Evolutionary conservation across 768 basidiomycete species (phyloP), one percentile per base, ranked within the genome.

Genomic region (Calocybe cyanea): DNA sequence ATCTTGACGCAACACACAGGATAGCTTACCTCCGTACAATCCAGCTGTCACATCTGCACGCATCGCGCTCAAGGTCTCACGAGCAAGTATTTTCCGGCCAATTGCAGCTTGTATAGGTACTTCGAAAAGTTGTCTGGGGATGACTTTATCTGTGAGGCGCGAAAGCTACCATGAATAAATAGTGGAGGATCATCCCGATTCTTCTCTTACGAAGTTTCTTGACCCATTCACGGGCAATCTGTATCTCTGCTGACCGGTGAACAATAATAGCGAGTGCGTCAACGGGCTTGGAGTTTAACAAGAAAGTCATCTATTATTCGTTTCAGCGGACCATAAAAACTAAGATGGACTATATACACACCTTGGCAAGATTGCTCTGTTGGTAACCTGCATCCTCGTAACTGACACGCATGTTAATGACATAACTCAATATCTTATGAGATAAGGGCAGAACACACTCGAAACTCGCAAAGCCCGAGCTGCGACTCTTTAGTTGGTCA

Each of bases 301-400:
- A 71, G 62, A 99, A 92, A 30, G 80, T 77, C 83, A 99, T 92
- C 89, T 95, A 49, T 20, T 43, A 17, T 31, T 24, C 43, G 38
- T 25, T 14, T 38, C 23, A 33, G 37, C 13, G 15, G 20, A 9
- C 11, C 11, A 5, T 28, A 36, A 11, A 37, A 44, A 7, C 43
- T 45, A 34, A 14, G 38, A 18, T 25, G 9, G 14, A n/a, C 13
- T n/a, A 14, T 14, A 6, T 6, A 15, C 60, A 36, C 52, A 92
- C 92, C 78, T 95, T 95, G 45, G 80, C 81, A 23, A 95, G 69
- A 57, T 92, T 78, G 54, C 89, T 91, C 46, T 69, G 66, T 59
- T 78, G 75, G 64, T 97, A 98, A 1, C 92, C 94, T 4, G 83
- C 91, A 62, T 94, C 89, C 64, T 98, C 94, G 57, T 99, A 99